Conservation (phyloP, 495 filamentous ascomycete genomes). For the Copromyces sp. region DNA sequence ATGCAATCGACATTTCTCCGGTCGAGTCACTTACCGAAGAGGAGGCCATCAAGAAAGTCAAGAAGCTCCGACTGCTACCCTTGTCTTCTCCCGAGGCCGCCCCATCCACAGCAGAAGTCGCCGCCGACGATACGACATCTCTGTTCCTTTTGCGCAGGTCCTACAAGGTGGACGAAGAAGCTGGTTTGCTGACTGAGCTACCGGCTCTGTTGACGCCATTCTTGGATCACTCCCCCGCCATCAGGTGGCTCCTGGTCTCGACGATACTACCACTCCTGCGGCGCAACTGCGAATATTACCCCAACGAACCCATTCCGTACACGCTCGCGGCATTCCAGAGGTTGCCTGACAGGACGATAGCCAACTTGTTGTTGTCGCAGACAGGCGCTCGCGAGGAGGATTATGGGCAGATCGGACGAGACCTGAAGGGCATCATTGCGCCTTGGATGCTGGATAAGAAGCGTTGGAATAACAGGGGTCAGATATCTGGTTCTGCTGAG, state of each 20-base stretch:
- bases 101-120: slow-evolving; percentile 13
- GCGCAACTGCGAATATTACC: slow-evolving; percentile 78
- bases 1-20: slow-evolving; percentile 44
- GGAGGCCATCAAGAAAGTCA: slow-evolving; percentile 57
- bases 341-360: slow-evolving; percentile 50
- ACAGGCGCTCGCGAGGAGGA: slow-evolving; percentile 34
- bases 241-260: slow-evolving; percentile 71
- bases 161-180: slow-evolving; percentile 66
- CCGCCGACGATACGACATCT: slow-evolving; percentile 46
- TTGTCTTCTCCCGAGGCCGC: slow-evolving; percentile 42
- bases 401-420: slow-evolving; percentile 47
- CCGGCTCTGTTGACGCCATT: slow-evolving; percentile 67
- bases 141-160: slow-evolving; percentile 69
- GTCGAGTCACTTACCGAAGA: slow-evolving; percentile 53
- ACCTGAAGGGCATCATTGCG: slow-evolving; percentile 64
- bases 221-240: slow-evolving; percentile 50
- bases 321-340: slow-evolving; percentile 52
- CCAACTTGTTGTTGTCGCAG: slow-evolving; percentile 60
- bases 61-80: slow-evolving; percentile 58
- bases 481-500: slow-evolving; percentile 1
- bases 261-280: slow-evolving; percentile 67
- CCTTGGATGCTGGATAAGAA: slow-evolving; percentile 73
- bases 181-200: slow-evolving; percentile 62
- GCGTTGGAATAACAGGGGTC: slow-evolving; percentile 36
- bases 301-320: slow-evolving; percentile 41